phyloP scores from a whole-genome alignment of 805 yeast genomes.

The Zygotorulaspora florentina region DNA sequence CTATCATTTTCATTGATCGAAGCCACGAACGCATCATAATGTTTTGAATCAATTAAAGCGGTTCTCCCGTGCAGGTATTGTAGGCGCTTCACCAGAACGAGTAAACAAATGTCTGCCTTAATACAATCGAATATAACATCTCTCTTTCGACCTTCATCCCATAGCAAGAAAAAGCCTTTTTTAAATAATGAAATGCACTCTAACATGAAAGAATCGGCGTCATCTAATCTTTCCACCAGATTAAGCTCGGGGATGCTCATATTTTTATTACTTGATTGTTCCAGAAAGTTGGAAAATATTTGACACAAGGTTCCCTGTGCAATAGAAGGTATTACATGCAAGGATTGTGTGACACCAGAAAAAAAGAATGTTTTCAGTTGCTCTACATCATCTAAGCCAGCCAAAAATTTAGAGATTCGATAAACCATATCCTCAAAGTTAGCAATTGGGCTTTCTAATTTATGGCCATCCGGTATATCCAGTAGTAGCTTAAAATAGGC shows the following conservation, averaged over 20 bases:
- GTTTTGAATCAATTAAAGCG: not conserved
- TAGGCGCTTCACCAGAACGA: constrained; percentile 6
- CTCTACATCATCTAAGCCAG: constrained; percentile 14
- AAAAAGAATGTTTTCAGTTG: constrained; percentile 25
- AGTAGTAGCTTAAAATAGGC: constrained; percentile 18
- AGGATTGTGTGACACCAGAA: constrained; percentile 12
- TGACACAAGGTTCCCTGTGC: constrained; percentile 23
- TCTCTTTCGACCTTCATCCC: not conserved
- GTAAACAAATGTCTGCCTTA: constrained; percentile 13
- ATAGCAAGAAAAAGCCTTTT: constrained; percentile 12
- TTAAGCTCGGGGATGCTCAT: not conserved
- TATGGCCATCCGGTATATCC: constrained; percentile 20
- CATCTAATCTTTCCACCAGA: constrained; percentile 11
- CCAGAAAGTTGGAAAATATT: constrained; percentile 2
- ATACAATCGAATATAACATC: constrained; percentile 1
- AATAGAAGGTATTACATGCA: constrained; percentile 22
- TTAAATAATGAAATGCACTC: constrained; percentile 10
- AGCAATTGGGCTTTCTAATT: constrained; percentile 14
- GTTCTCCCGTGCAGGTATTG: constrained; percentile 2
- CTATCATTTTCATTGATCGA: constrained; percentile 1
- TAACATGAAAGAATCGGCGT: constrained; percentile 7
- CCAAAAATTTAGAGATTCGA: constrained; percentile 13
- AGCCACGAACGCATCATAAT: not conserved
- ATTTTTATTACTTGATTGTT: not conserved
- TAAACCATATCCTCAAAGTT: constrained; percentile 13